Percentiles rank a stretch among this genome's conserved stretches.
These are phyloP conservation scores for Mortierella antarctica DNA, from an alignment of 192 early-diverging fungal species.

Conservation along the genomic window DNA sequence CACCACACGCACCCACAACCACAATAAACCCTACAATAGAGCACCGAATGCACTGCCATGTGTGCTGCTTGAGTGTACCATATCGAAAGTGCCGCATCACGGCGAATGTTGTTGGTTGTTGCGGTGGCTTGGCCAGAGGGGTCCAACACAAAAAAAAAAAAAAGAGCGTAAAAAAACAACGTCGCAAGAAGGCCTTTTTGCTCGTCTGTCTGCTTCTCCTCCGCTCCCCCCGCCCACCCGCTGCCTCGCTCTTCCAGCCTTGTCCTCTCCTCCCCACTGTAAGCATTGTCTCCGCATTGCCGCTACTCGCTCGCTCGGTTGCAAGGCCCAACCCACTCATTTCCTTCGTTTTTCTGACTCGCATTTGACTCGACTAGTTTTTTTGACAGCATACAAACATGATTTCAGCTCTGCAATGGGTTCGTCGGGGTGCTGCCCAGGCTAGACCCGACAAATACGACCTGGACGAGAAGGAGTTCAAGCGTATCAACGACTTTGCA, in stretches of 20 bases:
- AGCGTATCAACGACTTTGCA: conserved; percentile 79
- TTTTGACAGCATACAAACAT: conserved; percentile 55
- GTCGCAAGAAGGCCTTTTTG: neutral
- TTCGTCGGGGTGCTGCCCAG: conserved; percentile 92
- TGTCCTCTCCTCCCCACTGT: too few species aligned
- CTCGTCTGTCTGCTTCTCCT: neutral
- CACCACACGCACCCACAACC: neutral
- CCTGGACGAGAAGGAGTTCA: conserved; percentile 90
- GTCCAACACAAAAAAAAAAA: neutral
- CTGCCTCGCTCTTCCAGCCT: too few species aligned
- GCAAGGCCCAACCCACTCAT: too few species aligned
- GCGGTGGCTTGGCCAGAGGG: too few species aligned
- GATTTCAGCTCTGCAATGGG: conserved; percentile 95
- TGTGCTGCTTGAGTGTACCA: too few species aligned
- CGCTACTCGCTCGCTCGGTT: too few species aligned
- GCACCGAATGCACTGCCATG: too few species aligned
- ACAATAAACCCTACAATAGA: neutral
- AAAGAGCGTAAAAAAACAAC: neutral
- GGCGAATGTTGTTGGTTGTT: neutral
- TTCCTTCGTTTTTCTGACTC: conserved; percentile 6
- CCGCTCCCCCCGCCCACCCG: too few species aligned
- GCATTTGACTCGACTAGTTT: neutral
- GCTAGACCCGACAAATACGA: conserved; percentile 82
- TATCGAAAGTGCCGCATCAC: neutral
- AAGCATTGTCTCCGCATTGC: too few species aligned